A percentile compares a stretch with the other conserved stretches of the same genome.
phyloP scores from a whole-genome alignment of 1,139 yeast species.

The Taphrina populina region DNA sequence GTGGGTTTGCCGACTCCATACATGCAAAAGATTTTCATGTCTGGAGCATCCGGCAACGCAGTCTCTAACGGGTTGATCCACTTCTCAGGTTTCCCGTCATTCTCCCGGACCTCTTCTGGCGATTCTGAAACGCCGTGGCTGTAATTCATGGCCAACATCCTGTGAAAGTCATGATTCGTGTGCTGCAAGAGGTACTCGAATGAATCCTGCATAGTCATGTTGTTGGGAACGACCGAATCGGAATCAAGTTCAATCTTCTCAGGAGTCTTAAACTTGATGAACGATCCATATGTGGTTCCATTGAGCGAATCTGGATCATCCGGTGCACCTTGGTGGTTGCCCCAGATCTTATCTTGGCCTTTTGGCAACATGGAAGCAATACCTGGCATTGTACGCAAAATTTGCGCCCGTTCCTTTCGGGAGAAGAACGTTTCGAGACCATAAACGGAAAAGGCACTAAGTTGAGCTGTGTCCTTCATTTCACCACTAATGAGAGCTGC shows the following conservation, averaged over 20 bases:
- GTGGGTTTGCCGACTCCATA: constrained; percentile 96
- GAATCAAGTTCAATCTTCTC: constrained; percentile 46
- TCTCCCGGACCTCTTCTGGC: constrained; percentile 56
- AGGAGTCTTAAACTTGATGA: constrained; percentile 58
- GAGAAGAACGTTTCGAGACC: constrained; percentile 95
- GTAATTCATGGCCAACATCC: constrained; percentile 51
- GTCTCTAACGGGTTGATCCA: constrained; percentile 95
- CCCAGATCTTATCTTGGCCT: constrained; percentile 92
- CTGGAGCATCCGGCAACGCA: constrained; percentile 88
- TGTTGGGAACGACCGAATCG: constrained; percentile 43
- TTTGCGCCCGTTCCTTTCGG: constrained; percentile 79
- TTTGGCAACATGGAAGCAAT: constrained; percentile 93
- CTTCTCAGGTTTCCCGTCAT: constrained; percentile 67
- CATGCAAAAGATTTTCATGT: constrained; percentile 81
- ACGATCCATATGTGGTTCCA: constrained; percentile 65
- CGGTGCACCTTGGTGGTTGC: constrained; percentile 51
- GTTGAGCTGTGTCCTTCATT: constrained; percentile 94
- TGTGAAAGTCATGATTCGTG: constrained; percentile 72
- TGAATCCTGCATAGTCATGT: constrained; percentile 64
- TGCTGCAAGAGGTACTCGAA: constrained; percentile 63
- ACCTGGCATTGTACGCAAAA: constrained; percentile 87
- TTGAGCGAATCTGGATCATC: constrained; percentile 45
- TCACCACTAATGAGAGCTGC: constrained; percentile 93
- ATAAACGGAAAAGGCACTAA: constrained; percentile 87
- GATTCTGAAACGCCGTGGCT: constrained; percentile 74